Conservation (phyloP, 371 early-diverging fungal genomes). For the Mucor saturninus region DNA sequence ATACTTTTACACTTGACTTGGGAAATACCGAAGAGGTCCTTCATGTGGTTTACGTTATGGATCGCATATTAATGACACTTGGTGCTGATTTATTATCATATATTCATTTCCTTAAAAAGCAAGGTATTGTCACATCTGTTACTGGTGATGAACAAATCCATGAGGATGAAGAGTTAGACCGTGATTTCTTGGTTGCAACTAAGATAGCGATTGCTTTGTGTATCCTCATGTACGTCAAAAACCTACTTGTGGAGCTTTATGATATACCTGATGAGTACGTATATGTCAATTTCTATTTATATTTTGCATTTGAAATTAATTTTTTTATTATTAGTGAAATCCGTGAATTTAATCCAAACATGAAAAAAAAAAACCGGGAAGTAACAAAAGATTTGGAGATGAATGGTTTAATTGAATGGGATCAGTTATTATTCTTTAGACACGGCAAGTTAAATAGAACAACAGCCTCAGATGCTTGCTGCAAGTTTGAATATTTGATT, state of each 20-base stretch:
- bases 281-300: background rate
- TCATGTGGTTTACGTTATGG: slow-evolving; percentile 67
- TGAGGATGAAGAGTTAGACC: slow-evolving; percentile 14
- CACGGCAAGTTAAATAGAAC: slow-evolving; percentile 5
- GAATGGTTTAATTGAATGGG: slow-evolving; percentile 29
- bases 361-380: slow-evolving; percentile 16
- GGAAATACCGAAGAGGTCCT: slow-evolving; percentile 82
- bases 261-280: slow-evolving; percentile 67
- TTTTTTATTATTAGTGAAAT: slow-evolving; percentile 20
- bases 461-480: slow-evolving; percentile 30
- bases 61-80: slow-evolving; percentile 70
- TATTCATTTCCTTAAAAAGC: slow-evolving; percentile 41
- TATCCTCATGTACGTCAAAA: slow-evolving; percentile 66
- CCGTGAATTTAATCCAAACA: slow-evolving; percentile 22
- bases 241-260: slow-evolving; percentile 65
- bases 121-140: slow-evolving; percentile 9
- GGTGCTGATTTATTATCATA: slow-evolving; percentile 65
- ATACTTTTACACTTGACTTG: slow-evolving; percentile 74
- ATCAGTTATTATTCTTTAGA: slow-evolving; percentile 26
- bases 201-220: slow-evolving; percentile 51
- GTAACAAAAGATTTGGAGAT: slow-evolving; percentile 25
- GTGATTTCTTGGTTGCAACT: slow-evolving; percentile 32
- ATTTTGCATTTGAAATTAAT: background rate
- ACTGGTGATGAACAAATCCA: slow-evolving; percentile 13
- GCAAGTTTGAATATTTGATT: slow-evolving; percentile 32